Base-by-base conservation (phyloP, 306 rosid genomes). In the Rosa chinensis region DNA sequence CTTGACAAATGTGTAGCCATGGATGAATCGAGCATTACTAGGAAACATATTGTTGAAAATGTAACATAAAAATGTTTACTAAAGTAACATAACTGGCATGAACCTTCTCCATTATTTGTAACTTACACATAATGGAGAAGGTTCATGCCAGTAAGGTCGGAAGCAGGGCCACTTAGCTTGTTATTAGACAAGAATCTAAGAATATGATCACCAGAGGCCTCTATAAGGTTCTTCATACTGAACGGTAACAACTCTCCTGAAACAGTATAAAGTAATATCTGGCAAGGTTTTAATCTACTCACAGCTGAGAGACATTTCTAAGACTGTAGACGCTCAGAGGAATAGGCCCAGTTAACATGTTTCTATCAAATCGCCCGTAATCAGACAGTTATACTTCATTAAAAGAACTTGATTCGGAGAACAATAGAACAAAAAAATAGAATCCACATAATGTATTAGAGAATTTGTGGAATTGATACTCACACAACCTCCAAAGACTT, bases 151-250 rank as follows among this genome's bases (percentile, higher is more conserved):
- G 72, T 66, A 45, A 92, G 93, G 84, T 79, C 75, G 10, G 93
- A 95, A 39, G 80, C 11, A 53, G 81, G 61, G 67, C 97, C 97
- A 21, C 78, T 79, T 52, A 92, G 81, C 84, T 70, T 81, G 61
- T 92, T 92, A 85, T 86, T 82, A 74, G 93, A 92, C 85, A 90
- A 78, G 75, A 48, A 35, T 89, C 97, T 92, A 79, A 72, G 47
- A 74, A 77, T 53, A 14, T 77, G 62, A 77, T 37, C 59, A 73
- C 12, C 18, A 59, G 67, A 73, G 78, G 58, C 25, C 72, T 16
- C 48, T 35, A 6, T 52, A 43, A 75, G 66, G 16, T 44, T 40
- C 37, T 16, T 18, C 61, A 64, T 53, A 5, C 70, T 39, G 39
- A 18, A 37, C 9, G 20, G 69, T 17, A 66, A 39, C 5, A 37